A percentile compares a stretch with the other conserved stretches of the same genome.
phyloP scores from a whole-genome alignment of 306 rosid species.

The Inga laurina region DNA sequence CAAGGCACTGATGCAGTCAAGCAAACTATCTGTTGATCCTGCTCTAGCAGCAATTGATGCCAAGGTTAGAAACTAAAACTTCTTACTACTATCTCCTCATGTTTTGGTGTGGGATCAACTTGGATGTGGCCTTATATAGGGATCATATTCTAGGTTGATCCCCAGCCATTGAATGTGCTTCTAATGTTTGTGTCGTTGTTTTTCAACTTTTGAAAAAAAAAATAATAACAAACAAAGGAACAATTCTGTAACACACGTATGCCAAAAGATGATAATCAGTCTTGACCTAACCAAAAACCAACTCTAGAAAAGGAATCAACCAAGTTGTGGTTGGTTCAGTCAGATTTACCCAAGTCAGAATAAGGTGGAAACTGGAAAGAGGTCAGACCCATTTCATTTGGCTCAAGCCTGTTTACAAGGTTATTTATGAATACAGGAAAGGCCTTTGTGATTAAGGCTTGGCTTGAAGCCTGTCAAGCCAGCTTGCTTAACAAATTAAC shows the following conservation, averaged over 20 bases:
- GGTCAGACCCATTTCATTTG: too few species aligned
- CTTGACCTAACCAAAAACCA: background rate
- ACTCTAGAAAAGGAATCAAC: too few species aligned
- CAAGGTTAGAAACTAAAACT: constrained; percentile 57
- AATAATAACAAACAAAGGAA: background rate
- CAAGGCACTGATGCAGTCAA: constrained; percentile 54
- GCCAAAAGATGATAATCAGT: background rate
- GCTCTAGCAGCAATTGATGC: constrained; percentile 54
- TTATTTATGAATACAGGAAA: background rate
- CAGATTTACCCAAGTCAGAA: too few species aligned
- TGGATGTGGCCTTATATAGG: background rate
- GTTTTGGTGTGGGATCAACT: background rate
- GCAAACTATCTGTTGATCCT: constrained; percentile 56
- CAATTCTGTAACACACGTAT: background rate
- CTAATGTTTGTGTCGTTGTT: background rate
- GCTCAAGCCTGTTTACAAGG: background rate
- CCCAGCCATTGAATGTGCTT: background rate
- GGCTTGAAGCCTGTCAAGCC: background rate
- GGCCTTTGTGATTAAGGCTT: background rate
- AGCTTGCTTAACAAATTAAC: too few species aligned
- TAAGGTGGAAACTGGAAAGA: too few species aligned
- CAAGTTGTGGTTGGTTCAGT: too few species aligned
- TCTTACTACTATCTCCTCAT: background rate
- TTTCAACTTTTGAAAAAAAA: background rate
- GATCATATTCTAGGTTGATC: background rate